Evolutionary conservation across 1,284 basidiomycete species (phyloP), one percentile per base, ranked within the genome.

Genomic region (Trametes hirsuta): DNA sequence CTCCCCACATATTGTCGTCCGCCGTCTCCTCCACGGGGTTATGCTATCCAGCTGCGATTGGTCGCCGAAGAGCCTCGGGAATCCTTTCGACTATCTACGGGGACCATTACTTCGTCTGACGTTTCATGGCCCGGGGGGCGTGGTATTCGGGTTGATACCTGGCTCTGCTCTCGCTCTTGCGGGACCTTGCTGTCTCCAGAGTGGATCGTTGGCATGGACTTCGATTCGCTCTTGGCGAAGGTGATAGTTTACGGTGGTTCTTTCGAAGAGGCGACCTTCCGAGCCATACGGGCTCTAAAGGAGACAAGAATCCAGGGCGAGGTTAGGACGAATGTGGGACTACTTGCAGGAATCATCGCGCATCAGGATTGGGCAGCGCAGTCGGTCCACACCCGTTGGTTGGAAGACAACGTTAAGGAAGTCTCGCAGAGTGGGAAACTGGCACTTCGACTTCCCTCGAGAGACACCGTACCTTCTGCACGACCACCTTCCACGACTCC

Each of bases 191-290:
- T 22, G 6, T 14, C 3, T 10, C 24, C 41, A 1, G 37, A 46
- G 6, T 79, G 75, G 74, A 69, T 55, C 1, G 63, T 78, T 10
- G 73, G 76, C 8, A 72, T 75, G 2, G 76, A 78, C 22, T 79
- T 78, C 42, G 77, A 79, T 61, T 77, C 77, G 0, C 69, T 79
- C 4, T 67, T 79, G 1, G 76, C 76, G 10, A 79, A 79, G 59
- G 64, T 79, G 18, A 75, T 78, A 55, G 71, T 76, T 8, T 68
- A 66, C n/a, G 76, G 68, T 10, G 52, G 53, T 0, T 68, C 69
- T 0, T 74, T 76, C 35, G 69, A 72, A 15, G 75, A 78, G 60
- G 66, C 69, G 18, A 73, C 73, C 1, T 67, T 69, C 39, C 74
- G 69, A 54, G 76, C 74, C 0, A 56, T 53, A 30, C 65, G 73